Percentiles rank a stretch among this genome's conserved stretches.
phyloP scores from a whole-genome alignment of 2,329 filamentous ascomycete species.

The Fusarium clavum region DNA sequence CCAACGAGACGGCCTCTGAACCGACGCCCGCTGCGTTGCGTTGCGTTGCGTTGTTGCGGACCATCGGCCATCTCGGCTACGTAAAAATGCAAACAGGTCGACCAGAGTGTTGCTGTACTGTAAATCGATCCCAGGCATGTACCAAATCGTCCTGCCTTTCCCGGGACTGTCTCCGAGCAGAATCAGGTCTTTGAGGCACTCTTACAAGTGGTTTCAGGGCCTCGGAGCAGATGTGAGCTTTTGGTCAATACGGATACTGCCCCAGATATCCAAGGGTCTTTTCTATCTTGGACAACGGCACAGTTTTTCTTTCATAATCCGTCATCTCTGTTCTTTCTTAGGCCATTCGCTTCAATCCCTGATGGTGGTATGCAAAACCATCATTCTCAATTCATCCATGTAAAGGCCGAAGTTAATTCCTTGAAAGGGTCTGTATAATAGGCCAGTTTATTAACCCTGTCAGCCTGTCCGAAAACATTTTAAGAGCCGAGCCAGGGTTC shows the following conservation, averaged over 20 bases:
- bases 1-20: conserved; percentile 14
- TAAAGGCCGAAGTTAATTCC: conserved; percentile 20
- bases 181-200: conserved; percentile 4
- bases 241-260: conserved; percentile 21
- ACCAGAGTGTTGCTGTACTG: not conserved
- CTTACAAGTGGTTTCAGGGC: conserved; percentile 18
- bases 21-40: conserved; percentile 1
- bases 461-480: conserved; percentile 30
- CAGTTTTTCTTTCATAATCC: not conserved
- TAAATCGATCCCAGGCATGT: conserved; percentile 1
- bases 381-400: conserved; percentile 18
- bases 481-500: conserved; percentile 32
- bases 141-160: conserved; percentile 32
- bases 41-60: not conserved
- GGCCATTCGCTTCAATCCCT: conserved; percentile 13
- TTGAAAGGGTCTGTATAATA: not conserved
- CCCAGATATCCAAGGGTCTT: conserved; percentile 13
- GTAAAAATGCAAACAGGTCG: conserved; percentile 7
- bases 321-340: conserved; percentile 24
- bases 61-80: conserved; percentile 20
- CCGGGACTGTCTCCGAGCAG: conserved; percentile 26
- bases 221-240: conserved; percentile 20
- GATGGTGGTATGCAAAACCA: conserved; percentile 25
- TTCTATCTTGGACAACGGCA: not conserved
- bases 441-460: conserved; percentile 12